These are phyloP conservation scores for Naegleria lovaniensis DNA, from an alignment of 208 protist species.

Conservation along the genomic window DNA sequence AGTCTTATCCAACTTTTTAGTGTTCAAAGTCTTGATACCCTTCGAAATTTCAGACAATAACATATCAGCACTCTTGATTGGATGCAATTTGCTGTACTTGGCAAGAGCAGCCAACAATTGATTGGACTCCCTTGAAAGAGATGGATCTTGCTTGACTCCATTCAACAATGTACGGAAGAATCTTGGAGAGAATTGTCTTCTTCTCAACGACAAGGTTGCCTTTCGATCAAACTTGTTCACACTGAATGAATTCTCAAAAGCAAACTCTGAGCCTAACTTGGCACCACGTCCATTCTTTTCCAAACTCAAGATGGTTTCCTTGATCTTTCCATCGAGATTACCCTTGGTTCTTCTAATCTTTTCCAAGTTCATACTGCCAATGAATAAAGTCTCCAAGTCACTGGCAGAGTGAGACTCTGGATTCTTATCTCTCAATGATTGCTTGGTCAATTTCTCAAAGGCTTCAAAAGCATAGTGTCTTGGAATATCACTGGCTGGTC, in stretches of 20 bases:
- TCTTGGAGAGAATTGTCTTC: neutral
- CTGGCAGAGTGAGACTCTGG: neutral
- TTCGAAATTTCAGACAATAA: neutral
- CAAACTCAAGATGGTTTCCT: neutral
- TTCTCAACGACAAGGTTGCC: neutral
- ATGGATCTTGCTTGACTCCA: neutral
- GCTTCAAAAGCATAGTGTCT: neutral
- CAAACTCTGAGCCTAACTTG: neutral
- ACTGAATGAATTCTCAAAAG: neutral
- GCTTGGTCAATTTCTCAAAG: neutral
- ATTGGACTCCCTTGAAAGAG: neutral
- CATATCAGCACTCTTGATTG: neutral
- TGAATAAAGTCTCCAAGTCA: neutral
- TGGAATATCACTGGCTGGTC: neutral
- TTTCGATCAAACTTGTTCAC: neutral
- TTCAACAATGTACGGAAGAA: neutral
- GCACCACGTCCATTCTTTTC: neutral
- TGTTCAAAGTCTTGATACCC: neutral
- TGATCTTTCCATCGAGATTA: neutral
- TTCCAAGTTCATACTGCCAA: neutral
- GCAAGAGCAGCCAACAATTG: neutral
- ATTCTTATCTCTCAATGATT: neutral
- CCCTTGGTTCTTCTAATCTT: neutral
- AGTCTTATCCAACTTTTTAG: neutral
- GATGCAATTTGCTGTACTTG: neutral